Evolutionary conservation across 305 asterid genomes (phyloP), one percentile per base, ranked within the genome.

Genomic region (Plantago lanceolata): DNA sequence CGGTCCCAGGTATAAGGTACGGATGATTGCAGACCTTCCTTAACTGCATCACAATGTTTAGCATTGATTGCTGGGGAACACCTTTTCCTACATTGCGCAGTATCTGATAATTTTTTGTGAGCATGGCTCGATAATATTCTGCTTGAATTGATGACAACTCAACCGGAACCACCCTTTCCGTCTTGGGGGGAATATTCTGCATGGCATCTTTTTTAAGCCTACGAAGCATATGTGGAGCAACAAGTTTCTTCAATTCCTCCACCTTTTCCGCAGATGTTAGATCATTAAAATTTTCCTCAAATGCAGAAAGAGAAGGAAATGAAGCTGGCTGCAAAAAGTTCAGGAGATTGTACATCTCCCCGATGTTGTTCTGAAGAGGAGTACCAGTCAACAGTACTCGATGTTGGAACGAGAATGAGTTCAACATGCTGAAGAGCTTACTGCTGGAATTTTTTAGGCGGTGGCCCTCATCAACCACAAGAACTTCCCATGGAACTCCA

Each of bases 401-500:
- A 66, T 94, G 97, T 66, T 90, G 97, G 79, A 94, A 90, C 40
- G 95, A 86, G 73, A 84, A 90, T 1, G 96, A 79, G 75, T 94
- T 94, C 75, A 94, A 87, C 82, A 88, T 65, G 59, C 93, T 82
- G 72, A 94, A 94, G 58, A 94, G 88, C 81, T 90, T 94, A 73
- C 99, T 94, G 63, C 84, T 74, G 12, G 96, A 74, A 74, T 90
- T 90, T 76, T 94, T 94, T 69, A 94, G 77, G 61, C 99, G 97
- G 76, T 94, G 99, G 15, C 99, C 99, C 79, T 94, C 99, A 82
- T 94, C 99, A 78, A 94, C 99, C 75, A 94, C 87, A 78, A 94
- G 97, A 84, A 90, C 97, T 78, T 90, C 99, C 99, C 99, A 94
- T 52, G 97, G 97, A 53, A 94, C 85, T 48, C 85, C 91, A 68